Conservation (phyloP, 371 early-diverging fungal species). For the Mortierella sp. region DNA sequence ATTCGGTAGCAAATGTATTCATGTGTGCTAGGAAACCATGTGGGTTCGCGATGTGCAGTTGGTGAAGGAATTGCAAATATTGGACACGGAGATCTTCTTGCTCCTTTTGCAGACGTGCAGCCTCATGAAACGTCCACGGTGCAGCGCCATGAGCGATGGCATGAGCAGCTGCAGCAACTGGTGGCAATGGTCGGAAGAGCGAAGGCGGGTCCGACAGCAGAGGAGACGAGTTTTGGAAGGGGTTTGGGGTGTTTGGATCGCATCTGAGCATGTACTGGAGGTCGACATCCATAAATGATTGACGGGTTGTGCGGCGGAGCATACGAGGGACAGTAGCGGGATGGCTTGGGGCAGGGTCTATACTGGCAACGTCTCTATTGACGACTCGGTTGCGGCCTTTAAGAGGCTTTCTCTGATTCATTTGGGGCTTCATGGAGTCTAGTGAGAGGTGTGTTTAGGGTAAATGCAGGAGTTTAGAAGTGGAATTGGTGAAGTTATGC, state of each 20-base stretch:
- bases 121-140: slow-evolving; percentile 51
- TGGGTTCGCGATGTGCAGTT: slow-evolving; percentile 42
- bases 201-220: slow-evolving; percentile 56
- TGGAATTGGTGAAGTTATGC: not conserved
- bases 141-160: slow-evolving; percentile 52
- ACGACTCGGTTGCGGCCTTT: slow-evolving; percentile 38
- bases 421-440: slow-evolving; percentile 40
- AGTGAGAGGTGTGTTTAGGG: not conserved
- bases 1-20: slow-evolving; percentile 52
- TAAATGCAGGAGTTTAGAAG: not conserved
- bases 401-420: slow-evolving; percentile 39
- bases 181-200: slow-evolving; percentile 48
- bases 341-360: not conserved
- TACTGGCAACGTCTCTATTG: not conserved
- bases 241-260: slow-evolving; percentile 45
- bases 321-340: slow-evolving; percentile 32
- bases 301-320: slow-evolving; percentile 49
- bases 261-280: slow-evolving; percentile 46
- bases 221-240: slow-evolving; percentile 49
- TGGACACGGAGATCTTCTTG: slow-evolving; percentile 55
- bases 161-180: slow-evolving; percentile 46
- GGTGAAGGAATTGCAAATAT: slow-evolving; percentile 53
- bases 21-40: slow-evolving; percentile 52
- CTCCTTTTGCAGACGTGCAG: slow-evolving; percentile 50
- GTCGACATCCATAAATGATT: slow-evolving; percentile 57